These are phyloP conservation scores for Clarkia xantiana DNA, from an alignment of 345 rosid species.

Conservation along the genomic window DNA sequence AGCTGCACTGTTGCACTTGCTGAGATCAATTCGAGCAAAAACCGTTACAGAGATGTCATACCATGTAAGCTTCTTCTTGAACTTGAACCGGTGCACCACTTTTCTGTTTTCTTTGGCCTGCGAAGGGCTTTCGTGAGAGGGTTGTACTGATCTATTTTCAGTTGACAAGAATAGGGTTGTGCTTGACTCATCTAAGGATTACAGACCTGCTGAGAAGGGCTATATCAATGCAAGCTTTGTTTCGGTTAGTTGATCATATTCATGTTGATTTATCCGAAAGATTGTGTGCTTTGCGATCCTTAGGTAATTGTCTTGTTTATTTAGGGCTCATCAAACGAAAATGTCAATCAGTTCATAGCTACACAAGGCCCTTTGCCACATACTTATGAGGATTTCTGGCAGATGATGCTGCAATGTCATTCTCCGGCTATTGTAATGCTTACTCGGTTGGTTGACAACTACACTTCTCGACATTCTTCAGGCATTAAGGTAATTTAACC, in stretches of 20 bases:
- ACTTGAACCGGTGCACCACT: neutral
- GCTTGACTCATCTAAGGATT: constrained; percentile 50
- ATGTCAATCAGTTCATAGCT: constrained; percentile 63
- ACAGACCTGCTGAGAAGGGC: constrained; percentile 47
- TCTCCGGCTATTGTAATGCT: constrained; percentile 85
- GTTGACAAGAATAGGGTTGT: constrained; percentile 70
- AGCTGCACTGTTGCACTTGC: constrained; percentile 46
- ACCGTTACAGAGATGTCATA: constrained; percentile 54
- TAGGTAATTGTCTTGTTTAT: neutral
- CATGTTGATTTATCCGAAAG: neutral
- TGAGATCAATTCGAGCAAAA: constrained; percentile 44
- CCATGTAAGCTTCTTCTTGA: constrained; percentile 54
- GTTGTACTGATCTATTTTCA: constrained; percentile 12
- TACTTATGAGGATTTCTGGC: constrained; percentile 91
- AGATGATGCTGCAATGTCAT: constrained; percentile 65
- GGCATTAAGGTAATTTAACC: constrained; percentile 6
- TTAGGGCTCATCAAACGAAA: constrained; percentile 54
- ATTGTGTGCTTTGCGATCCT: neutral
- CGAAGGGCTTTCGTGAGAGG: neutral
- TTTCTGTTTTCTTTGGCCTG: neutral
- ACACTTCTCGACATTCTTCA: constrained; percentile 26
- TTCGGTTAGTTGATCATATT: constrained; percentile 32
- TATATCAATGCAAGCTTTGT: constrained; percentile 83
- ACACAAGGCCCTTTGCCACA: constrained; percentile 76
- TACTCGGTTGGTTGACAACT: constrained; percentile 54